Conservation (phyloP, 768 basidiomycete species). For the Lentinula aciculospora region DNA sequence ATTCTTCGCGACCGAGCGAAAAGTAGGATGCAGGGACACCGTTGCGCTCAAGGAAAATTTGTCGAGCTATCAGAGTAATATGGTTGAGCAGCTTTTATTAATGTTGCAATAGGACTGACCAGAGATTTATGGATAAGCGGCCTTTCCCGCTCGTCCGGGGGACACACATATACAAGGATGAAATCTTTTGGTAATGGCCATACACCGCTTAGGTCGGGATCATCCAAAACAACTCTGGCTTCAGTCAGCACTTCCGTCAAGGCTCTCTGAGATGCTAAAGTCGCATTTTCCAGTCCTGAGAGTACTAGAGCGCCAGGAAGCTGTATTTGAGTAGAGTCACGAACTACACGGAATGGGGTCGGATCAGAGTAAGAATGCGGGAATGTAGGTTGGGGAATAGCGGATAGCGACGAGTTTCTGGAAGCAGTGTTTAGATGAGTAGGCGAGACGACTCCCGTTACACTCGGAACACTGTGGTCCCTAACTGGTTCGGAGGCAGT, state of each 20-base stretch:
- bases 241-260: slow-evolving; percentile 49
- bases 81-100: slow-evolving; percentile 18
- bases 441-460: background rate
- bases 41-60: slow-evolving; percentile 74
- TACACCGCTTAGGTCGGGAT: slow-evolving; percentile 27
- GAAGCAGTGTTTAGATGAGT: slow-evolving; percentile 5
- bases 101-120: slow-evolving; percentile 33
- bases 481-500: slow-evolving; percentile 11
- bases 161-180: slow-evolving; percentile 69
- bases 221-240: slow-evolving; percentile 42
- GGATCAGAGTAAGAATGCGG: slow-evolving; percentile 32
- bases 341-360: slow-evolving; percentile 16
- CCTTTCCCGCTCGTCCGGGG: slow-evolving; percentile 54
- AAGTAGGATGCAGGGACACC: slow-evolving; percentile 40
- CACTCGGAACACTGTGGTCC: slow-evolving; percentile 5
- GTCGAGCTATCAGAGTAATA: slow-evolving; percentile 44
- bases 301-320: slow-evolving; percentile 61
- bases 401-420: slow-evolving; percentile 7
- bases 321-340: slow-evolving; percentile 17
- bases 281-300: slow-evolving; percentile 64
- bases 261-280: slow-evolving; percentile 48
- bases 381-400: slow-evolving; percentile 13
- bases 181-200: slow-evolving; percentile 67
- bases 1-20: slow-evolving; percentile 21
- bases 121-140: slow-evolving; percentile 61